Evolutionary conservation across 2,329 filamentous ascomycete species (phyloP).

Genomic region (Scedosporium minutisporum): DNA sequence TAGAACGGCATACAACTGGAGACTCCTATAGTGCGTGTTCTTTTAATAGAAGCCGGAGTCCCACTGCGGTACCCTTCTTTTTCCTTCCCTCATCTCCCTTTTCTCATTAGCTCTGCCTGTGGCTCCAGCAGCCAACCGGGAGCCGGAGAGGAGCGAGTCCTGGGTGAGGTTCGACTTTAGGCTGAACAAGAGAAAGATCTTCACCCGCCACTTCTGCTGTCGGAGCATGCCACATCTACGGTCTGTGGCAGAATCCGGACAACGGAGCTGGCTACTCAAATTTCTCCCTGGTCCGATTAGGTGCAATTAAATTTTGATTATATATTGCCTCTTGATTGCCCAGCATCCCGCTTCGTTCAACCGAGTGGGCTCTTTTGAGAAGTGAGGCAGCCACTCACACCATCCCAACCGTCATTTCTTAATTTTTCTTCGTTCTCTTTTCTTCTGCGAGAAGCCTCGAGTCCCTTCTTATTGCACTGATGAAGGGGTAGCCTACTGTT

Average conservation of each 20-base stretch:
- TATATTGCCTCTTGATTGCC: background rate
- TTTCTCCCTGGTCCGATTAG: background rate
- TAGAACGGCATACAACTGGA: background rate
- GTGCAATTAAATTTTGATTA: background rate
- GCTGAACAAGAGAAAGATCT: background rate
- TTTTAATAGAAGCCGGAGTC: background rate
- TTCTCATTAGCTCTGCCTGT: background rate
- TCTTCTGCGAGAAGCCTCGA: no score
- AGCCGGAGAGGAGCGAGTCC: background rate
- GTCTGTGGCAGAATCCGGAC: conserved; percentile 1
- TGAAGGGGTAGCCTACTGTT: no score
- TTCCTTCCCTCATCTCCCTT: background rate
- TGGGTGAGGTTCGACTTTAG: background rate
- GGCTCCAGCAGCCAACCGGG: background rate
- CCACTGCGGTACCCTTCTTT: background rate
- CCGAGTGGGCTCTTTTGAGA: background rate
- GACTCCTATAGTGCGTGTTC: background rate
- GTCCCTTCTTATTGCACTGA: no score
- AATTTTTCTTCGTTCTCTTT: background rate
- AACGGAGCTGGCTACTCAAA: background rate
- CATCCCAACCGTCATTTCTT: background rate
- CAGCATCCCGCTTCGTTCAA: background rate
- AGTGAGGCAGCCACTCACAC: background rate
- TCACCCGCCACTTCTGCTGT: background rate
- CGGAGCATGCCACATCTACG: background rate